Conservation (phyloP, 2,329 filamentous ascomycete genomes). For the Ceratocystis huliohia region DNA sequence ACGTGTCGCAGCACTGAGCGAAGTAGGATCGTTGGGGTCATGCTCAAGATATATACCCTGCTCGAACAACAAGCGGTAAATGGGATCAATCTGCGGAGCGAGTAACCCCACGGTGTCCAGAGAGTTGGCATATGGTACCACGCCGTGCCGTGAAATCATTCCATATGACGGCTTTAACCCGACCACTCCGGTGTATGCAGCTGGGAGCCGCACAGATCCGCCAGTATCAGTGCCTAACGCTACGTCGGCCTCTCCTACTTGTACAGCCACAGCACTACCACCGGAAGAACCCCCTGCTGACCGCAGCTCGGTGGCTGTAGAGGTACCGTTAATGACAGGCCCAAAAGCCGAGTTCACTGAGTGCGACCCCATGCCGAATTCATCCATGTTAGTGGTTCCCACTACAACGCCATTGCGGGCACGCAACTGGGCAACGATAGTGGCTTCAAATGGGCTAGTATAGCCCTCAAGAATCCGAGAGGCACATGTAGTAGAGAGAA, state of each 20-base stretch:
- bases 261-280: constrained; percentile 79
- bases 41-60: constrained; percentile 37
- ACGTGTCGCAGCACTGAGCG: constrained; percentile 45
- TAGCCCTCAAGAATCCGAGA: constrained; percentile 62
- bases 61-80: constrained; percentile 42
- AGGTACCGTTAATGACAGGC: constrained; percentile 42
- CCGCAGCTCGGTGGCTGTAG: constrained; percentile 29
- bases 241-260: constrained; percentile 41
- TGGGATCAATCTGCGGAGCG: constrained; percentile 39
- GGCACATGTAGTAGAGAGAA: constrained; percentile 67
- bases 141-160: constrained; percentile 69
- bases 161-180: constrained; percentile 92
- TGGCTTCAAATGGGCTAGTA: constrained; percentile 67
- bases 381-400: constrained; percentile 87
- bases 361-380: constrained; percentile 91
- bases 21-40: constrained; percentile 65
- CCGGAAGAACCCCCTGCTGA: constrained; percentile 87
- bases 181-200: constrained; percentile 69
- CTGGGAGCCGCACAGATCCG: constrained; percentile 74
- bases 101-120: constrained; percentile 80
- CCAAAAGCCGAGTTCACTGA: constrained; percentile 59
- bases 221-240: constrained; percentile 90
- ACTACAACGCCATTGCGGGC: constrained; percentile 49
- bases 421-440: constrained; percentile 58
- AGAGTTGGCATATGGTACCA: constrained; percentile 85